Percentiles rank a stretch among this genome's conserved stretches.
Evolutionary conservation across 345 rosid species (phyloP).

Genomic region (Ceriops zippeliana): DNA sequence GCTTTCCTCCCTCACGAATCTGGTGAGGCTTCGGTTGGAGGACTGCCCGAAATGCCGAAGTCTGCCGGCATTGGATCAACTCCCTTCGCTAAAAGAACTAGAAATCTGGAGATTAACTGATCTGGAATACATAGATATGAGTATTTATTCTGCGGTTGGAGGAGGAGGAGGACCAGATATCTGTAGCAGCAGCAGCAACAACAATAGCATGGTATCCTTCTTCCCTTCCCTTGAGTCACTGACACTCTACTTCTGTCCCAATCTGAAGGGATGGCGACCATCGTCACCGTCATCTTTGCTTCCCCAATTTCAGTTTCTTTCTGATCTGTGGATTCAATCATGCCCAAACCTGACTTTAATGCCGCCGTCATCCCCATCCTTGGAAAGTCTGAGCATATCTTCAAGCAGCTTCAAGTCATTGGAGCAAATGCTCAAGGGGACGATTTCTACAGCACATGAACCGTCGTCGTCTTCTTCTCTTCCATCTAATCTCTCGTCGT

Average conservation of each 20-base stretch:
- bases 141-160: background rate
- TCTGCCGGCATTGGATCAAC: slow-evolving; percentile 10
- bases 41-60: slow-evolving; percentile 5
- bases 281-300: background rate
- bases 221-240: slow-evolving; percentile 11
- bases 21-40: background rate
- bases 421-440: too few species aligned
- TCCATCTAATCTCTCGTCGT: too few species aligned
- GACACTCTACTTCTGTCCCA: slow-evolving; percentile 1
- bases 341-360: slow-evolving; percentile 12
- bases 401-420: too few species aligned
- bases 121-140: slow-evolving; percentile 18
- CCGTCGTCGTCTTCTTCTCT: too few species aligned
- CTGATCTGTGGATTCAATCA: background rate
- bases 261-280: slow-evolving; percentile 15
- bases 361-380: slow-evolving; percentile 9
- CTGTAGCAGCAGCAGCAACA: too few species aligned
- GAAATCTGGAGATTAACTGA: background rate
- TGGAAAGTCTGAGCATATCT: background rate
- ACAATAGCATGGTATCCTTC: background rate
- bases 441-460: too few species aligned
- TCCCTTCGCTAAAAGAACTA: slow-evolving; percentile 9
- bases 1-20: slow-evolving; percentile 9
- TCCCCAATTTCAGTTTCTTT: background rate
- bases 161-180: background rate